Percentiles rank a stretch among this genome's conserved stretches.
Conservation (phyloP, 176 grass and related monocot species). For the Aegilops bicornis region DNA sequence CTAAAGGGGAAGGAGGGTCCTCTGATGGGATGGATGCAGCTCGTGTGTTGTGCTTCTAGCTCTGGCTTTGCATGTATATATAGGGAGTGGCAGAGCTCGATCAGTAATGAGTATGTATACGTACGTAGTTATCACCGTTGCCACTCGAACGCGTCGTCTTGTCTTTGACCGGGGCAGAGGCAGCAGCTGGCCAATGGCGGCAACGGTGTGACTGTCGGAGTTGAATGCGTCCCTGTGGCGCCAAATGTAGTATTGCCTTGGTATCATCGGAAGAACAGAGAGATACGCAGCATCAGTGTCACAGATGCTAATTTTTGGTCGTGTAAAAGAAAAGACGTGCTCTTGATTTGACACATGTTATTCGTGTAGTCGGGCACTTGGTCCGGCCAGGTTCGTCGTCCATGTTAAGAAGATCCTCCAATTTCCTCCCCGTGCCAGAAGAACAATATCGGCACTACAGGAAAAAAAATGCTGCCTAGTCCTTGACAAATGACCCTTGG, state of each 20-base stretch:
- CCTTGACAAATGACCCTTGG: no score
- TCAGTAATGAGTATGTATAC: not conserved
- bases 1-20: not conserved
- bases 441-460: no score
- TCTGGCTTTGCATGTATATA: not conserved
- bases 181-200: conserved; percentile 36
- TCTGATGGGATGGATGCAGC: not conserved
- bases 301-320: not conserved
- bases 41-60: not conserved
- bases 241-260: conserved; percentile 29
- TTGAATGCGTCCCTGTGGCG: not conserved
- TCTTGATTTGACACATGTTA: not conserved
- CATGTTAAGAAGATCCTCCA: not conserved
- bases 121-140: not conserved
- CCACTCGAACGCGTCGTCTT: not conserved
- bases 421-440: conserved; percentile 2
- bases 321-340: not conserved
- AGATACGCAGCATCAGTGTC: not conserved
- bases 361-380: not conserved
- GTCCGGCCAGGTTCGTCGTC: not conserved
- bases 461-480: no score
- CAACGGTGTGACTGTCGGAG: not conserved
- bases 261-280: not conserved
- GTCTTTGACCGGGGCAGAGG: not conserved
- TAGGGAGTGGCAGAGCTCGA: not conserved